A percentile compares a stretch with the other conserved stretches of the same genome.
These are phyloP conservation scores for Lithohypha guttulata DNA, from an alignment of 2,329 filamentous ascomycete species.

Conservation along the genomic window DNA sequence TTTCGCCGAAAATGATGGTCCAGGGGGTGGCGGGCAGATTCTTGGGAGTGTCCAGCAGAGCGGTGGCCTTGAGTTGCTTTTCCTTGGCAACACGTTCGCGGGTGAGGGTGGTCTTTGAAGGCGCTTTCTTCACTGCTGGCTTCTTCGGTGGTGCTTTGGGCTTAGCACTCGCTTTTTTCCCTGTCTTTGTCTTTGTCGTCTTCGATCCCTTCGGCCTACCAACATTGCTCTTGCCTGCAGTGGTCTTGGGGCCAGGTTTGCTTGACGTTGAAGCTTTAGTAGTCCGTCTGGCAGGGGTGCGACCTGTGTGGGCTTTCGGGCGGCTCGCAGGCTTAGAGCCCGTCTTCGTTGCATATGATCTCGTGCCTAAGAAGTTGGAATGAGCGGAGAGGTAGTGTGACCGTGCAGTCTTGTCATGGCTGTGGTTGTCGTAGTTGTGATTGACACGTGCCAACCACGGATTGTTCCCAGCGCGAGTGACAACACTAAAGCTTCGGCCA, in stretches of 20 bases:
- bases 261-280: conserved; percentile 13
- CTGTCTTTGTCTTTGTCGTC: conserved; percentile 23
- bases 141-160: conserved; percentile 24
- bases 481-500: conserved; percentile 13
- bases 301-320: conserved; percentile 25
- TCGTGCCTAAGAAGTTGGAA: conserved; percentile 12
- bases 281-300: conserved; percentile 22
- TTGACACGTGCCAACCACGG: conserved; percentile 19
- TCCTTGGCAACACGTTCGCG: conserved; percentile 25
- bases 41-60: conserved; percentile 17
- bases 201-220: conserved; percentile 21
- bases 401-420: conserved; percentile 10
- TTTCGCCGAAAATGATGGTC: conserved; percentile 1
- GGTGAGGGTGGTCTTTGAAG: conserved; percentile 17
- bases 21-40: conserved; percentile 1
- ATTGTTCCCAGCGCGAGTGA: conserved; percentile 19
- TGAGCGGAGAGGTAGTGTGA: background rate
- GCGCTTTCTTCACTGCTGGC: conserved; percentile 22
- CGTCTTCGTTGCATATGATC: conserved; percentile 25
- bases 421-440: conserved; percentile 12
- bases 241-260: conserved; percentile 14
- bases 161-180: conserved; percentile 18
- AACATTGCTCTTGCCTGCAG: conserved; percentile 20
- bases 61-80: conserved; percentile 27
- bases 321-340: conserved; percentile 21